phyloP scores from a whole-genome alignment of 805 yeast genomes.

The Huiozyma sinensis region DNA sequence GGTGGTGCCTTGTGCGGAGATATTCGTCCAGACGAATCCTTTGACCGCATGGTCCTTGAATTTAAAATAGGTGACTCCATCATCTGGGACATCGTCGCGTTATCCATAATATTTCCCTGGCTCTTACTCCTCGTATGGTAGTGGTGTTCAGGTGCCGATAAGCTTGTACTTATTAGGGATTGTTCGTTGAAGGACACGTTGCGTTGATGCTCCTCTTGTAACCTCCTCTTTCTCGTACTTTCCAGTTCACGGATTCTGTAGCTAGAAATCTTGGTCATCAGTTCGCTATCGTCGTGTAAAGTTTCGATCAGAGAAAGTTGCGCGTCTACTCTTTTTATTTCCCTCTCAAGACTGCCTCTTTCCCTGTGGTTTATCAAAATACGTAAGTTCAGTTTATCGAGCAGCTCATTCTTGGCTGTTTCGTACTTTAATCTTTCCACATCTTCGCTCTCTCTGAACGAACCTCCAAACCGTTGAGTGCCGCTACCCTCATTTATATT shows the following conservation, averaged over 20 bases:
- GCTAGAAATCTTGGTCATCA: slow-evolving; percentile 15
- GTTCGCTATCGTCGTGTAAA: slow-evolving; percentile 27
- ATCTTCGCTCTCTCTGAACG: slow-evolving; percentile 19
- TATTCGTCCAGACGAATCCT: not conserved
- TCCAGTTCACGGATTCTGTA: slow-evolving; percentile 10
- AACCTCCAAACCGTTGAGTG: not conserved
- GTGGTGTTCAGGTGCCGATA: slow-evolving; percentile 14
- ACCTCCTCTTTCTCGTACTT: slow-evolving; percentile 12
- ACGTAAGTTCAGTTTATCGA: slow-evolving; percentile 47
- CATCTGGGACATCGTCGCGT: slow-evolving; percentile 2
- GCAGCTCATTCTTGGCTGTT: slow-evolving; percentile 25
- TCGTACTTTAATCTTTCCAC: slow-evolving; percentile 21
- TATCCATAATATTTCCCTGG: slow-evolving; percentile 14
- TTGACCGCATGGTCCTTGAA: not conserved
- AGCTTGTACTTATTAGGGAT: slow-evolving; percentile 8
- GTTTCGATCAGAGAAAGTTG: slow-evolving; percentile 44
- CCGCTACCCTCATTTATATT: not conserved
- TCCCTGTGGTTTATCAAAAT: slow-evolving; percentile 52
- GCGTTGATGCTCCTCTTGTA: not conserved
- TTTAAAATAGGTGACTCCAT: slow-evolving; percentile 3
- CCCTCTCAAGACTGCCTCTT: slow-evolving; percentile 38
- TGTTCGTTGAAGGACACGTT: not conserved
- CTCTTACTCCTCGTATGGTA: slow-evolving; percentile 29
- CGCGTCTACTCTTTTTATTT: slow-evolving; percentile 46
- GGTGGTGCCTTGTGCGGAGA: not conserved